Percentiles rank a stretch among this genome's conserved stretches.
These are phyloP conservation scores for Shiraia sp. DNA, from an alignment of 2,329 filamentous ascomycete species.

Conservation along the genomic window DNA sequence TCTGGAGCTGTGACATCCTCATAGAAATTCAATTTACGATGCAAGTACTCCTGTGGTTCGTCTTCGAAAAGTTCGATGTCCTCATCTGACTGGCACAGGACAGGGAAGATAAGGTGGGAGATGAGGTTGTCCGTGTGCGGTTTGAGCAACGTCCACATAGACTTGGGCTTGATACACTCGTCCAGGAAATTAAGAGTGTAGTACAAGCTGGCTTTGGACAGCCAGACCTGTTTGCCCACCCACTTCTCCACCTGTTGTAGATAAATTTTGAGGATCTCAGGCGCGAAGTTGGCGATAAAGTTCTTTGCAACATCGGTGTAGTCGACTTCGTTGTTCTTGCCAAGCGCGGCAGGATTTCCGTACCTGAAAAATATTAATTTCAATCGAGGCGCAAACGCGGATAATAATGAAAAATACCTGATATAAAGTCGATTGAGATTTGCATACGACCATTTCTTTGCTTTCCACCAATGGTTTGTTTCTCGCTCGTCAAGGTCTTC, in stretches of 20 bases:
- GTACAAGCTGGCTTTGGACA: slow-evolving; percentile 90
- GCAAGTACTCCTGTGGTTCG: slow-evolving; percentile 94
- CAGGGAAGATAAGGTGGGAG: slow-evolving; percentile 92
- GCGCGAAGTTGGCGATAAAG: slow-evolving; percentile 89
- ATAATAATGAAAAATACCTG: slow-evolving; percentile 58
- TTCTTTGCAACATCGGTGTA: slow-evolving; percentile 83
- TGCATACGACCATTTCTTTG: slow-evolving; percentile 99
- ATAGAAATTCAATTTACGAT: slow-evolving; percentile 96
- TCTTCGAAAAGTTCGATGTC: slow-evolving; percentile 93
- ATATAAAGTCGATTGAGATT: slow-evolving; percentile 96
- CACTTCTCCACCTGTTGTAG: slow-evolving; percentile 94
- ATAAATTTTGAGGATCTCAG: slow-evolving; percentile 95
- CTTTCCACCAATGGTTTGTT: slow-evolving; percentile 98
- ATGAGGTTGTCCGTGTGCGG: slow-evolving; percentile 91
- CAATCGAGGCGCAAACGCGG: background rate
- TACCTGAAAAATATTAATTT: slow-evolving; percentile 63
- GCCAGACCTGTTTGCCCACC: slow-evolving; percentile 92
- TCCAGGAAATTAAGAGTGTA: slow-evolving; percentile 95
- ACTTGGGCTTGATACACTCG: slow-evolving; percentile 95
- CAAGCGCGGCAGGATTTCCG: slow-evolving; percentile 79
- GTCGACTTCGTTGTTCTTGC: slow-evolving; percentile 74
- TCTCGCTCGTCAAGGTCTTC: slow-evolving; percentile 86
- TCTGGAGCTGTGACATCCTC: slow-evolving; percentile 96
- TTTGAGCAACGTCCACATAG: slow-evolving; percentile 94
- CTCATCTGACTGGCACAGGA: slow-evolving; percentile 88